Evolutionary conservation across 805 yeast species (phyloP).

Genomic region (Saccharomycopsis synnaedendra): DNA sequence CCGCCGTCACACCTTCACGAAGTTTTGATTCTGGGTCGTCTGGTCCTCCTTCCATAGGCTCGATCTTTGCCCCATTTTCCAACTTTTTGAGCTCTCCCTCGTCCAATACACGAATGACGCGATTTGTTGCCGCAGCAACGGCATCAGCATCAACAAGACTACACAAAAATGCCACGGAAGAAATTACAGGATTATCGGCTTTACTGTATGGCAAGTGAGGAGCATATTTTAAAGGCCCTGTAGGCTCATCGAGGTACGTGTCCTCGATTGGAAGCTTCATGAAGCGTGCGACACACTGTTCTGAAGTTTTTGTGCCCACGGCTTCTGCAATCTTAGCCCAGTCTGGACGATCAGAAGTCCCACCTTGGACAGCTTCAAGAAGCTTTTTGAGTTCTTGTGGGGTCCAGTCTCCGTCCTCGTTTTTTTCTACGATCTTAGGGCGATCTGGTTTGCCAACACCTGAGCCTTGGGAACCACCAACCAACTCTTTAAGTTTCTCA

Average conservation of each 20-base stretch:
- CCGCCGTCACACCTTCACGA: slow-evolving; percentile 54
- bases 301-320: slow-evolving; percentile 60
- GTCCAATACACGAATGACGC: slow-evolving; percentile 17
- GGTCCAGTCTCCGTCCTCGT: slow-evolving; percentile 44
- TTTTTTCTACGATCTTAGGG: slow-evolving; percentile 26
- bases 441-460: slow-evolving; percentile 23
- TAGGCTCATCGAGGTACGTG: slow-evolving; percentile 36
- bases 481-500: slow-evolving; percentile 29
- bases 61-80: slow-evolving; percentile 14
- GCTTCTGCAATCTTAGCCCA: slow-evolving; percentile 69
- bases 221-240: slow-evolving; percentile 72
- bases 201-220: slow-evolving; percentile 78
- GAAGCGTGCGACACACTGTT: slow-evolving; percentile 72
- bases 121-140: slow-evolving; percentile 20
- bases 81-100: slow-evolving; percentile 5
- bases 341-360: slow-evolving; percentile 35
- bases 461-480: slow-evolving; percentile 15
- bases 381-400: slow-evolving; percentile 48
- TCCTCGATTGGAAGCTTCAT: slow-evolving; percentile 77
- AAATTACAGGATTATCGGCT: slow-evolving; percentile 86
- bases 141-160: slow-evolving; percentile 78
- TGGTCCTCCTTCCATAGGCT: not conserved
- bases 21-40: slow-evolving; percentile 19
- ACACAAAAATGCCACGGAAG: slow-evolving; percentile 82
- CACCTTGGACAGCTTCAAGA: slow-evolving; percentile 22